These are phyloP conservation scores for Pholiota molesta DNA, from an alignment of 768 basidiomycete genomes.

Conservation along the genomic window DNA sequence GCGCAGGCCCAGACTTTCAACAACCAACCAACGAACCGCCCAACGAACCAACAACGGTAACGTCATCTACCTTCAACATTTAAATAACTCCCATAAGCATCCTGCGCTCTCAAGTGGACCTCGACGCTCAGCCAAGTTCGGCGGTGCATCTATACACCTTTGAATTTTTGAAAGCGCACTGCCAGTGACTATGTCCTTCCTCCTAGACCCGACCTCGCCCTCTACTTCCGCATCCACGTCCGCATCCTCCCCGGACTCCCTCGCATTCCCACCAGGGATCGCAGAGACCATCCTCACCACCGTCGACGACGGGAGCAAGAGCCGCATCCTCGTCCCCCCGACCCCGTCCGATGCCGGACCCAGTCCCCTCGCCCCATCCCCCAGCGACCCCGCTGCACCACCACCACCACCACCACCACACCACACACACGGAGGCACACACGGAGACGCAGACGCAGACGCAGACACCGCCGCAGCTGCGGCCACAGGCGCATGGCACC, in stretches of 20 bases:
- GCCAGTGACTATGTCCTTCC: background rate
- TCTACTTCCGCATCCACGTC: background rate
- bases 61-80: background rate
- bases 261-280: background rate
- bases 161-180: background rate
- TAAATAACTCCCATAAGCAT: background rate
- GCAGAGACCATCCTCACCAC: background rate
- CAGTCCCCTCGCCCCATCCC: background rate
- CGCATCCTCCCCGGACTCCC: background rate
- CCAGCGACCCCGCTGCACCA: background rate
- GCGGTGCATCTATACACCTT: background rate
- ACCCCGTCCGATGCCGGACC: background rate
- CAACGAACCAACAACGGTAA: background rate
- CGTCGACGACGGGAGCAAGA: background rate
- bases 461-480: too few relatives aligned
- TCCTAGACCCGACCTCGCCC: background rate
- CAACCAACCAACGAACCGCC: background rate
- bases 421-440: too few relatives aligned
- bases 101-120: too few relatives aligned
- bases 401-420: too few relatives aligned
- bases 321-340: background rate
- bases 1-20: background rate
- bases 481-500: too few relatives aligned
- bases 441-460: too few relatives aligned
- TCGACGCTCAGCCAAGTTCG: background rate